These are phyloP conservation scores for Candida tropicalis DNA, from an alignment of 1,139 yeast species.

Conservation along the genomic window DNA sequence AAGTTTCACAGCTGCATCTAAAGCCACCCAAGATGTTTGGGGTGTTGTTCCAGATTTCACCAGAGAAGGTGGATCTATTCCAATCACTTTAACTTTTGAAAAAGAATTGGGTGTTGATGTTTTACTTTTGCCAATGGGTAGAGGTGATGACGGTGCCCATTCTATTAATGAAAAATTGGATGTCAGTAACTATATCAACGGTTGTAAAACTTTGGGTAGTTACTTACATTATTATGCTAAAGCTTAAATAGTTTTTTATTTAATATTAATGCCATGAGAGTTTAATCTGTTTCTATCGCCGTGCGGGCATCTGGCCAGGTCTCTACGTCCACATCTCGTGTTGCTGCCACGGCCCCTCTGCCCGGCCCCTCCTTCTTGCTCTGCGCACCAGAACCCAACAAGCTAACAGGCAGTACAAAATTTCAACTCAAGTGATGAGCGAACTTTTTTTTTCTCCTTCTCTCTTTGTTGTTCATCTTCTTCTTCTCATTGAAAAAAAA, in stretches of 20 bases:
- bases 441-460: neutral
- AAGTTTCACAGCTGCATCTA: conserved; percentile 89
- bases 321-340: too few relatives aligned
- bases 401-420: too few relatives aligned
- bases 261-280: too few relatives aligned
- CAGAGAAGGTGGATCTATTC: conserved; percentile 98
- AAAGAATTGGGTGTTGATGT: conserved; percentile 83
- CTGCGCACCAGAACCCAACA: too few relatives aligned
- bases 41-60: conserved; percentile 94
- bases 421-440: conserved; percentile 1
- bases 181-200: conserved; percentile 85
- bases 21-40: conserved; percentile 95
- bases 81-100: conserved; percentile 92
- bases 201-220: conserved; percentile 92
- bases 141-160: conserved; percentile 99
- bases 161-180: conserved; percentile 95
- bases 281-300: too few relatives aligned
- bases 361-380: too few relatives aligned
- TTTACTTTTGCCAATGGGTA: conserved; percentile 91
- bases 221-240: conserved; percentile 84
- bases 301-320: too few relatives aligned
- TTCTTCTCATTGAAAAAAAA: neutral
- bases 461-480: too few relatives aligned
- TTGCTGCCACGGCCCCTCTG: too few relatives aligned
- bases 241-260: conserved; percentile 17